Evolutionary conservation across 441 rosid genomes (phyloP), one percentile per base, ranked within the genome.

Genomic region (Brassica hybrid): DNA sequence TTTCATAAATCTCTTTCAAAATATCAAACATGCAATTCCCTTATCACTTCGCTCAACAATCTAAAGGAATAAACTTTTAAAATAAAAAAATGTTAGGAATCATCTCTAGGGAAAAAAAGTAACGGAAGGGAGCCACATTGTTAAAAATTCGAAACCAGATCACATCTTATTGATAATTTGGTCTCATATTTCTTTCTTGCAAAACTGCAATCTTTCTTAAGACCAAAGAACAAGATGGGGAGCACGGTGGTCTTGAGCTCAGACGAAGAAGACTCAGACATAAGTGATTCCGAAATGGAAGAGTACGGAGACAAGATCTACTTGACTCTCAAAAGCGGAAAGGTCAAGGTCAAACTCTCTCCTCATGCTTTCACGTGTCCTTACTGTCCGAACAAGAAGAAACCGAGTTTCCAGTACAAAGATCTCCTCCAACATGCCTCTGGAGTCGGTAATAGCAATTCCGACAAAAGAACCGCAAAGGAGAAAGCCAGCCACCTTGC

Each of bases 381-480:
- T 21, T 96, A 84, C 54, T 96, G 97, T 79, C 87, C 93, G 3
- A 89, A 87, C 73, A 96, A 88, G 87, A 86, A 84, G 86, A 92
- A 88, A 79, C 76, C 74, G 19, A 91, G 89, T 67, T 96, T 86
- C 75, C 86, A 77, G 12, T 94, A 88, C 76, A 84, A 79, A 32
- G 97, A 94, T 60, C 89, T 96, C 11, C 91, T 96, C 74, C 97
- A 94, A 66, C 99, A 96, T 87, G 99, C 98, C 58, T 87, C 98
- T 58, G 98, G 97, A 56, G 93, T 95, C 70, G 97, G 97, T 65
- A 88, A 85, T 54, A 93, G 98, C 73, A 62, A 81, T 59, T 95
- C 97, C 0, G 85, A 83, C 2, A 94, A 96, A 81, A 87, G 98
- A 81, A 88, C 83, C 48, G 45, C 76, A 2, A 90, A 88, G 85